A percentile compares a stretch with the other conserved stretches of the same genome.
These are phyloP conservation scores for Amaranthus tricolor DNA, from an alignment of 179 eudicot genomes.

Conservation along the genomic window DNA sequence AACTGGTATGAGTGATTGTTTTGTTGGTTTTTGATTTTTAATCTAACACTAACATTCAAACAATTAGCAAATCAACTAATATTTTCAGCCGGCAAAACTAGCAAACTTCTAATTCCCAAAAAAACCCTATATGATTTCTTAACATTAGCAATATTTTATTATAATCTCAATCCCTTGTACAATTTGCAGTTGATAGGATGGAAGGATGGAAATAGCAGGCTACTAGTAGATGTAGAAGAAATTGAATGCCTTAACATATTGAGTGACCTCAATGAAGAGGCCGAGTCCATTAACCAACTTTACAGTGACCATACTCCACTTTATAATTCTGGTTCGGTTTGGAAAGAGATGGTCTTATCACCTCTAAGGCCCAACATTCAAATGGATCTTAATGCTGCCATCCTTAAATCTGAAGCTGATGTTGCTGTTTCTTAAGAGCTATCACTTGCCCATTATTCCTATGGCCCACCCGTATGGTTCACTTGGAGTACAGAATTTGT, in stretches of 20 bases:
- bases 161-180: neutral
- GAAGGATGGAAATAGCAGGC: constrained; percentile 63
- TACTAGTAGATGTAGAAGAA: constrained; percentile 61
- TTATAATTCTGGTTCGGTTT: constrained; percentile 44
- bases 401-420: constrained; percentile 37
- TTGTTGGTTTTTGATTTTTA: too few species aligned
- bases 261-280: constrained; percentile 58
- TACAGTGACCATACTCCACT: constrained; percentile 28
- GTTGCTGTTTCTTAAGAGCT: neutral
- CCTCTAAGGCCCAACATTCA: constrained; percentile 50
- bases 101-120: too few species aligned
- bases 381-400: constrained; percentile 39
- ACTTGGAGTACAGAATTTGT: too few species aligned
- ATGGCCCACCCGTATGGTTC: neutral
- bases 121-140: too few species aligned
- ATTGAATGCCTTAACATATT: constrained; percentile 45
- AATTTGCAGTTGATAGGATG: constrained; percentile 71
- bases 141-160: too few species aligned
- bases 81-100: too few species aligned
- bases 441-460: neutral
- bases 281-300: constrained; percentile 66
- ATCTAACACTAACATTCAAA: too few species aligned
- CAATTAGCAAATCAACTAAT: too few species aligned
- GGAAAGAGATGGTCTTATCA: constrained; percentile 58
- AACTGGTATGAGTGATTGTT: too few species aligned